Evolutionary conservation across 2,329 filamentous ascomycete species (phyloP).

Genomic region (Rutstroemia sp.): DNA sequence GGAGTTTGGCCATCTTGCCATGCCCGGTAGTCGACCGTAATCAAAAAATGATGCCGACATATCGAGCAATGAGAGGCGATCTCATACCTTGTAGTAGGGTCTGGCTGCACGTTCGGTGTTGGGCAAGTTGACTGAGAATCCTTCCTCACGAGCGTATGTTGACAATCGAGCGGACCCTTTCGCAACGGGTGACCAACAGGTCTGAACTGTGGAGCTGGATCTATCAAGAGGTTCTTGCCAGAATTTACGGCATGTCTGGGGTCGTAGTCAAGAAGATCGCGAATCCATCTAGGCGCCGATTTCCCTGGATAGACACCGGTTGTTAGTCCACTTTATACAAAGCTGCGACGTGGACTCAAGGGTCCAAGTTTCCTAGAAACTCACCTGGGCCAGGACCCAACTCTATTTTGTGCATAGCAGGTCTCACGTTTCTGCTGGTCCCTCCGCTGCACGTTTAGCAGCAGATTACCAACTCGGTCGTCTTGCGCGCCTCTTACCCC

Average conservation of each 20-base stretch:
- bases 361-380: not conserved
- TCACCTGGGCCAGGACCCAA: conserved; percentile 7
- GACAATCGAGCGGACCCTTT: conserved; percentile 40
- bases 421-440: not conserved
- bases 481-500: not conserved
- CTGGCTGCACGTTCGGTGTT: conserved; percentile 32
- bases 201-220: conserved; percentile 46
- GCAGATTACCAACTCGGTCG: not conserved
- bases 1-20: conserved; percentile 26
- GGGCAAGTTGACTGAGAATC: conserved; percentile 42
- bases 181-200: conserved; percentile 22
- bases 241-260: conserved; percentile 26
- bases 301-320: conserved; percentile 35
- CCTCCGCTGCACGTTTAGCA: not conserved
- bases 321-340: not conserved
- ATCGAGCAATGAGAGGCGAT: conserved; percentile 52
- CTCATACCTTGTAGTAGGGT: conserved; percentile 39
- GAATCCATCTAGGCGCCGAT: conserved; percentile 40
- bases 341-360: not conserved
- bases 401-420: conserved; percentile 4
- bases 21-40: conserved; percentile 46
- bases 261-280: conserved; percentile 39
- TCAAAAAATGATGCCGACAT: conserved; percentile 55
- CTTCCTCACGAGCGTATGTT: conserved; percentile 53
- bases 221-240: conserved; percentile 45